Evolutionary conservation across 129 eudicot species (phyloP).

Genomic region (Arctium minus): DNA sequence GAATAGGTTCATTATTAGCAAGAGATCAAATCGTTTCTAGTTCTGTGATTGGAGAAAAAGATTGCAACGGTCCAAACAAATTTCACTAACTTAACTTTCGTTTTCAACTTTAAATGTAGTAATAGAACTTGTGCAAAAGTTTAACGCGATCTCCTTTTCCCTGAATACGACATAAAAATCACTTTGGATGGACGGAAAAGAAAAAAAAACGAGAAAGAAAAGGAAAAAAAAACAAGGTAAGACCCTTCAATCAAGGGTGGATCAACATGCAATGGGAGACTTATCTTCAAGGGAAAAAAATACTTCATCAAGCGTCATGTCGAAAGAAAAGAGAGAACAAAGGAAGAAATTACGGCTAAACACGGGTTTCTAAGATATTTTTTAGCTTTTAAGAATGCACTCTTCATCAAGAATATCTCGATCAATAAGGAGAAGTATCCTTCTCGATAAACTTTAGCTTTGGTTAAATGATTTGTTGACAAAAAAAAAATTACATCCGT

Average conservation of each 20-base stretch:
- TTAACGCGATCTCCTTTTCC: constrained; percentile 27
- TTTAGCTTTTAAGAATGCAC: background rate
- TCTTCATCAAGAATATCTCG: background rate
- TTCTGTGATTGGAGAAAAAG: constrained; percentile 11
- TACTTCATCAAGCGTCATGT: constrained; percentile 16
- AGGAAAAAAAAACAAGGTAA: background rate
- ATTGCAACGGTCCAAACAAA: constrained; percentile 14
- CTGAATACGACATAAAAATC: constrained; percentile 26
- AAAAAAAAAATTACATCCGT: too few relatives aligned
- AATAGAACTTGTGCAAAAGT: constrained; percentile 21
- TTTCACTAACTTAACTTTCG: constrained; percentile 10
- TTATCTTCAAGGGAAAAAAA: constrained; percentile 2
- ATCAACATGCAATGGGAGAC: background rate
- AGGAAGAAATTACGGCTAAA: background rate
- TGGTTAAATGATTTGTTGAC: background rate
- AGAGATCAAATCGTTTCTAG: background rate
- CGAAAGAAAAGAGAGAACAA: background rate
- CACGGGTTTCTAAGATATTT: background rate
- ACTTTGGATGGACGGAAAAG: constrained; percentile 18
- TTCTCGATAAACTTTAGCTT: background rate
- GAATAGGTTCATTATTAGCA: background rate
- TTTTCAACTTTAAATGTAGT: constrained; percentile 23
- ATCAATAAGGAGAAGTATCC: constrained; percentile 1
- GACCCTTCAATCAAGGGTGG: background rate
- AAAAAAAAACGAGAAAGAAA: background rate